phyloP scores from a whole-genome alignment of 1,139 yeast species.

The Scheffersomyces segobiensis region DNA sequence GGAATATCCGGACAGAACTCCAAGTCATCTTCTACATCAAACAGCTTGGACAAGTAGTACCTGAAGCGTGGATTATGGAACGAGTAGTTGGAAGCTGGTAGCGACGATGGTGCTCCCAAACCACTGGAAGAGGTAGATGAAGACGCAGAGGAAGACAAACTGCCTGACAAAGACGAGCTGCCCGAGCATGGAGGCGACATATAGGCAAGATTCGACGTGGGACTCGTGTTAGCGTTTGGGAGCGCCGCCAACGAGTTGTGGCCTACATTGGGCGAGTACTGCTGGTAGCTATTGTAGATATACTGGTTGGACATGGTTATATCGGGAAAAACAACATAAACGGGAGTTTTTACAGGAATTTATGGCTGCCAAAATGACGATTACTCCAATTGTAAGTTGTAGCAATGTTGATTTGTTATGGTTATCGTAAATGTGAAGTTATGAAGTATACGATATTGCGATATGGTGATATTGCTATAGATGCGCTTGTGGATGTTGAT shows the following conservation, averaged over 20 bases:
- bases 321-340: neutral
- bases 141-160: slow-evolving; percentile 16
- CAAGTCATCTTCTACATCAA: slow-evolving; percentile 64
- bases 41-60: slow-evolving; percentile 55
- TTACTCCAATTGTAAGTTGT: neutral
- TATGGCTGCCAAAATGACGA: neutral
- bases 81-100: slow-evolving; percentile 27
- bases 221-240: slow-evolving; percentile 14
- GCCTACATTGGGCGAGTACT: slow-evolving; percentile 36
- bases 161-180: slow-evolving; percentile 6
- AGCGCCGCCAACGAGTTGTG: slow-evolving; percentile 26
- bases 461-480: neutral
- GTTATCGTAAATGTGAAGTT: neutral
- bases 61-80: slow-evolving; percentile 47
- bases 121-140: slow-evolving; percentile 6
- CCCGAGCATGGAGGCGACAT: slow-evolving; percentile 14
- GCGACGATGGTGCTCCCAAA: slow-evolving; percentile 10
- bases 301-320: slow-evolving; percentile 36
- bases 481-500: neutral
- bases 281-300: slow-evolving; percentile 33
- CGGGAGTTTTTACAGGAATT: neutral
- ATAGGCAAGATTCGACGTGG: slow-evolving; percentile 15
- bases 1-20: slow-evolving; percentile 66
- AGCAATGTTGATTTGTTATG: neutral
- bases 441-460: neutral